Evolutionary conservation across 257 asterid genomes (phyloP).

Genomic region (Forsythia suspensa): DNA sequence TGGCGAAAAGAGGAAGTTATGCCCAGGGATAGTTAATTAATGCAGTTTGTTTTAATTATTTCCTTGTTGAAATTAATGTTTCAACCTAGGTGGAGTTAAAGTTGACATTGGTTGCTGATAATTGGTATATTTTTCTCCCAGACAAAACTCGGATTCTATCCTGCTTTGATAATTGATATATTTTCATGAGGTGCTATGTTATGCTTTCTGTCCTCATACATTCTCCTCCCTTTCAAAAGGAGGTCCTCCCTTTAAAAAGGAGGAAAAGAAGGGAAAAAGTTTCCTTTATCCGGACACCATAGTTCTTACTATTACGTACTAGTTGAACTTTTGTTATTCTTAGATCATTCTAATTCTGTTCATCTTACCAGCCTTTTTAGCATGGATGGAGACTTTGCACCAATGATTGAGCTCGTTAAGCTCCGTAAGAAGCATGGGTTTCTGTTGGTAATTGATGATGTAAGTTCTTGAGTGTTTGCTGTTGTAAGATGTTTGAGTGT

Average conservation of each 20-base stretch:
- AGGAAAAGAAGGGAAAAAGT: background rate
- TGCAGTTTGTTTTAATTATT: background rate
- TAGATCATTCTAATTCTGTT: constrained; percentile 8
- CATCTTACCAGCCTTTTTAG: constrained; percentile 74
- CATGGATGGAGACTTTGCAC: constrained; percentile 99
- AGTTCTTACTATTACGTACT: background rate
- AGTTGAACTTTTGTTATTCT: background rate
- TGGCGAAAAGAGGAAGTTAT: background rate
- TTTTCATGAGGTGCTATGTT: background rate
- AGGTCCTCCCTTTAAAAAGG: background rate
- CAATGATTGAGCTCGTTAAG: constrained; percentile 74
- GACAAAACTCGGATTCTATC: background rate
- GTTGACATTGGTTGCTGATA: constrained; percentile 11
- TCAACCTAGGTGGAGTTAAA: no score
- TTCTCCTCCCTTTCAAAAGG: background rate
- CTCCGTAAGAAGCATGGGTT: constrained; percentile 90
- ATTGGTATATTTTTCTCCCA: background rate
- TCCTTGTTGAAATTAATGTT: background rate
- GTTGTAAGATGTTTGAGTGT: background rate
- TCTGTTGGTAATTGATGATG: constrained; percentile 95
- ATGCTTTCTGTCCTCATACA: background rate
- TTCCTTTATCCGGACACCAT: background rate
- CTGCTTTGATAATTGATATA: background rate
- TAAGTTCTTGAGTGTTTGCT: constrained; percentile 40
- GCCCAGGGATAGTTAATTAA: no score